phyloP scores from a whole-genome alignment of 768 basidiomycete genomes.

The Pisolithus sp. region DNA sequence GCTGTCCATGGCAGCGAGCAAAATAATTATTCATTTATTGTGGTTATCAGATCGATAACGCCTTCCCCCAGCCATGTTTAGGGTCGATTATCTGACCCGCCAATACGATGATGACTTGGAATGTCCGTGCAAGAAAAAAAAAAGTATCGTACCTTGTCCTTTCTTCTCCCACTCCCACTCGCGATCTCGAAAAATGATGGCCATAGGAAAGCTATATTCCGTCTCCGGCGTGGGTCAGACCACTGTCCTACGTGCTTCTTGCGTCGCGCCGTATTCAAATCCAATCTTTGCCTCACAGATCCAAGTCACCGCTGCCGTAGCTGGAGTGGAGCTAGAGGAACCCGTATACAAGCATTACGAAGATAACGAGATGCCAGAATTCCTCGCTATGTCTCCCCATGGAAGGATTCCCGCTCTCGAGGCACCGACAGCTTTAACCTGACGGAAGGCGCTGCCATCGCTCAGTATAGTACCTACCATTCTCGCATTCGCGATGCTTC shows the following conservation, averaged over 20 bases:
- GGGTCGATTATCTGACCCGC: constrained; percentile 7
- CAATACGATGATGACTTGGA: constrained; percentile 12
- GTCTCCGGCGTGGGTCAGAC: constrained; percentile 34
- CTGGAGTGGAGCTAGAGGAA: constrained; percentile 50
- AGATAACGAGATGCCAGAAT: constrained; percentile 67
- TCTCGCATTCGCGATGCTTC: constrained; percentile 6
- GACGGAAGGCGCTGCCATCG: constrained; percentile 74
- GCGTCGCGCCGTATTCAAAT: constrained; percentile 3
- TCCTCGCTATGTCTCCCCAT: constrained; percentile 66
- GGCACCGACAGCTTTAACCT: constrained; percentile 69
- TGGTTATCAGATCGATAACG: constrained; percentile 24
- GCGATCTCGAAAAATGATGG: constrained; percentile 38
- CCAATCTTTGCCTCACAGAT: constrained; percentile 29
- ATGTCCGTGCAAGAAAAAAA: constrained; percentile 3
- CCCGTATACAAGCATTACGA: constrained; percentile 51
- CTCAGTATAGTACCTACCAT: constrained; percentile 74
- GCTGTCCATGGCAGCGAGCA: constrained; percentile 8
- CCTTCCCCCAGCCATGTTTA: constrained; percentile 10
- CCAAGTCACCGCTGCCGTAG: constrained; percentile 52
- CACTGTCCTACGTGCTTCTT: constrained; percentile 35
- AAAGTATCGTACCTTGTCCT: constrained; percentile 7
- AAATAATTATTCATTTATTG: constrained; percentile 10
- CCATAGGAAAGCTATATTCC: constrained; percentile 62
- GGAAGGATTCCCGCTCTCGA: constrained; percentile 86
- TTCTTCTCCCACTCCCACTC: constrained; percentile 15